Conservation (phyloP, 176 grass and related monocot species). For the Tuctoria greenei region DNA sequence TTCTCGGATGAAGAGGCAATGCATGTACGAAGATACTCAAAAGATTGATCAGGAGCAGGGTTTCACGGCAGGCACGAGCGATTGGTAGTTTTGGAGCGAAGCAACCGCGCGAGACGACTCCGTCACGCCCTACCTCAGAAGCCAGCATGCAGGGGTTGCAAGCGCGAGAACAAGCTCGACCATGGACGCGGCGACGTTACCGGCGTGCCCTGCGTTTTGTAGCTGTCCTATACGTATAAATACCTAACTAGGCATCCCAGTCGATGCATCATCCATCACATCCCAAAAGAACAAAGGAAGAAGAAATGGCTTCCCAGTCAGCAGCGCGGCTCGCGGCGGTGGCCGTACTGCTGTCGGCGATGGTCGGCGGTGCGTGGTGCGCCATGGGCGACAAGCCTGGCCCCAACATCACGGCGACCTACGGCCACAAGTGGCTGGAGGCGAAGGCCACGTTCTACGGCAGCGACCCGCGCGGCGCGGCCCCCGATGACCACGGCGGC, state of each 20-base stretch:
- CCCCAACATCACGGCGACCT: conserved; percentile 14
- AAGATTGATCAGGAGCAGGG: too few species aligned
- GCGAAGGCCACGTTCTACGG: conserved; percentile 66
- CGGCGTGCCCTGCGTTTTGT: not conserved
- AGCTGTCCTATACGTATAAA: not conserved
- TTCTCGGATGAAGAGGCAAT: too few species aligned
- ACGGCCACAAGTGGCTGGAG: conserved; percentile 15
- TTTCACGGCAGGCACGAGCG: too few species aligned
- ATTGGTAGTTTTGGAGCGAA: too few species aligned
- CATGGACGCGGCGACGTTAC: not conserved
- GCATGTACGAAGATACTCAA: too few species aligned
- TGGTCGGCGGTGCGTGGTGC: not conserved
- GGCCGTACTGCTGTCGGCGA: not conserved
- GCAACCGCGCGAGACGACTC: too few species aligned
- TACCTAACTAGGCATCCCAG: not conserved
- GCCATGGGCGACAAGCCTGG: not conserved
- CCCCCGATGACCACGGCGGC: conserved; percentile 48
- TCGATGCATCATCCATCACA: not conserved
- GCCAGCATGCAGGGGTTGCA: too few species aligned
- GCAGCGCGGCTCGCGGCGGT: not conserved
- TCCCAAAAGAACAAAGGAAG: not conserved
- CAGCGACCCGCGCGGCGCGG: conserved; percentile 36
- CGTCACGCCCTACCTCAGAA: too few species aligned
- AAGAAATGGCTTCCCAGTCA: not conserved
- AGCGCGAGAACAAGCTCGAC: not conserved